Base-by-base conservation (phyloP, 2,329 filamentous ascomycete genomes). In the Penicillium griseofulvum region DNA sequence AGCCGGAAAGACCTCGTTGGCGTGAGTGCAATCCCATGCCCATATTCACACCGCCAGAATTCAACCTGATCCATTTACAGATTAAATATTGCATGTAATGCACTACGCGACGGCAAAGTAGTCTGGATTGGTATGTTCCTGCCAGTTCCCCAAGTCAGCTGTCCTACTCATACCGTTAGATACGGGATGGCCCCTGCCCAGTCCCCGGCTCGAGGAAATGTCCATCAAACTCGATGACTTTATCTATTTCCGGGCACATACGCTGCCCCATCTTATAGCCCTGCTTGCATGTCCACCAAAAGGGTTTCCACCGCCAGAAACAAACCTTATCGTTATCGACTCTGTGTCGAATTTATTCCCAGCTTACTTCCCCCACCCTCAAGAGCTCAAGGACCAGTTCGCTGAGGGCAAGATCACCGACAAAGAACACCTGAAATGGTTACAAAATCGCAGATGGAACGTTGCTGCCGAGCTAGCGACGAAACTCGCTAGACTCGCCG, bases 1-100 rank as follows among this genome's bases (percentile, higher is more conserved):
- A 1, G 84, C 84, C 26, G 93, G 92, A 29, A 97, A 96, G 79
- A 96, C 91, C 4, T 81, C 87, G 12, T 78, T 97, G 64, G 89
- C 87, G 89, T 93, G 79, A 75, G 84, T 75, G 19, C 37, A 28
- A 22, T n/a, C 45, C 55, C 28, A 28, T 10, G 26, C 19, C 43
- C 55, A 28, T 10, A 29, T 41, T 34, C 31, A 44, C 19, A 42
- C 19, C 22, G 49, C 33, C 39, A 58, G 29, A 53, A 50, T 37
- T 16, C 44, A 16, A 45, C 55, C 43, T 55, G 57, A 70, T 49
- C 55, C n/a, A 19, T 45, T n/a, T 47, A 50, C 69, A 93, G 90
- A 34, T 81, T 93, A 64, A 89, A 91, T 68, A 76, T 90, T 41
- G 81, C 86, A 56, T 81, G 83, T 12, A 85, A 83, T 69, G 84